A percentile compares a stretch with the other conserved stretches of the same genome.
These are phyloP conservation scores for Pyropia haitanensis DNA, from an alignment of 23 red algal species.

Conservation along the genomic window DNA sequence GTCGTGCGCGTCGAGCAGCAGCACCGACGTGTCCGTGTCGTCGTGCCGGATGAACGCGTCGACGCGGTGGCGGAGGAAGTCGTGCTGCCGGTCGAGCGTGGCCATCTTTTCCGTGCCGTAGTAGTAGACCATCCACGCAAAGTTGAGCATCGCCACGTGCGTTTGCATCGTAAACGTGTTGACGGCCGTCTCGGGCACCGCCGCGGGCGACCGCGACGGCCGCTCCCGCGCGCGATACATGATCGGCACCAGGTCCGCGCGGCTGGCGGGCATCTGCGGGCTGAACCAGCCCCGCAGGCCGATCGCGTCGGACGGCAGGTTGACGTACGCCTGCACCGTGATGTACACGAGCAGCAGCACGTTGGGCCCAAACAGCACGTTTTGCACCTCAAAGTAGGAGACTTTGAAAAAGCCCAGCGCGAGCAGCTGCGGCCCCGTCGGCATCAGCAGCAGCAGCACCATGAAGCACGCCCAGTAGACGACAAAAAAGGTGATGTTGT, in stretches of 20 bases:
- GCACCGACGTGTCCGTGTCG: conserved; percentile 54
- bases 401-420: conserved; percentile 43
- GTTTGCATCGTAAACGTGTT: conserved; percentile 81
- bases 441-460: conserved; percentile 24
- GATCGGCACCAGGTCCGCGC: no score
- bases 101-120: conserved; percentile 48
- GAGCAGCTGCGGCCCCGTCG: conserved; percentile 31
- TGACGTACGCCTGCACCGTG: conserved; percentile 37
- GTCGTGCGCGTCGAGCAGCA: conserved; percentile 44
- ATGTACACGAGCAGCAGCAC: conserved; percentile 53
- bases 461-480: conserved; percentile 52
- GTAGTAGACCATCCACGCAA: conserved; percentile 84
- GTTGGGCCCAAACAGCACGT: conserved; percentile 38
- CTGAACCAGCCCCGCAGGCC: conserved; percentile 39
- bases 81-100: conserved; percentile 16
- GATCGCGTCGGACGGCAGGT: conserved; percentile 51
- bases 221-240: no score
- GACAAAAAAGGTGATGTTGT: conserved; percentile 55
- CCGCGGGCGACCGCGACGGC: no score
- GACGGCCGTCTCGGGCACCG: no score
- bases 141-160: conserved; percentile 79
- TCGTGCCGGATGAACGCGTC: conserved; percentile 18
- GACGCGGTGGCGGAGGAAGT: conserved; percentile 4
- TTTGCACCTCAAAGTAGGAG: conserved; percentile 45
- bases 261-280: conserved; percentile 13